Base-by-base conservation (phyloP, 1,284 basidiomycete species). In the Irpex lacteus region DNA sequence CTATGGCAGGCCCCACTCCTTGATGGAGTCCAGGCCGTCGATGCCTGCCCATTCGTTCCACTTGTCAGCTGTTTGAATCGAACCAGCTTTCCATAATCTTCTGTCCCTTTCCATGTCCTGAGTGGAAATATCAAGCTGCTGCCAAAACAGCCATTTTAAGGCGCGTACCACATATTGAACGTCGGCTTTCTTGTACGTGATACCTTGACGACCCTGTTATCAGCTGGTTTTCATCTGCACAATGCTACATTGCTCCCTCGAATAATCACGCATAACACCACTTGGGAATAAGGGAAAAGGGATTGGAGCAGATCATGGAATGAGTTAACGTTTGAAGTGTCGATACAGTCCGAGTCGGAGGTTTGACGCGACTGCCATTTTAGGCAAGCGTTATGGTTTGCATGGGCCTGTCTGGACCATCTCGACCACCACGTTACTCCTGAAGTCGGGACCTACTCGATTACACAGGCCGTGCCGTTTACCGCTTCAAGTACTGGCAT, bases 321-420 rank as follows among this genome's bases (percentile, higher is more conserved):
- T 26, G 9, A 53, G 52, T 60, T 19, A 52, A 60, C 18, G 11
- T 11, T 34, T 44, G 9, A 55, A 9, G 32, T 53, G 15, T 53
- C 52, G 15, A 53, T 13, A 47, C 11, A n/a, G 44, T 47, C 9
- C 9, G 9, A 47, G 44, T 11, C 44, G 44, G 44, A 11, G 9
- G 44, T 11, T 47, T 11, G 44, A n/a, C 44, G 44, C n/a, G 44
- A 47, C 52, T 53, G 47, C 63, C 66, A 7, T 26, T 62, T 63
- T 49, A 59, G 66, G 66, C n/a, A 67, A 59, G 64, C 61, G 37
- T 44, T 59, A 61, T 67, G 32, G 66, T 67, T 67, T 26, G 50
- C 53, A 52, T 57, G 47, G 32, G 13, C n/a, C 58, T 21, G 7
- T 26, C 36, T 44, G 50, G 44, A 47, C 44, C 26, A 26, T 47